A percentile compares a stretch with the other conserved stretches of the same genome.
These are phyloP conservation scores for Blastobotrys proliferans DNA, from an alignment of 1,139 yeast genomes.

Conservation along the genomic window DNA sequence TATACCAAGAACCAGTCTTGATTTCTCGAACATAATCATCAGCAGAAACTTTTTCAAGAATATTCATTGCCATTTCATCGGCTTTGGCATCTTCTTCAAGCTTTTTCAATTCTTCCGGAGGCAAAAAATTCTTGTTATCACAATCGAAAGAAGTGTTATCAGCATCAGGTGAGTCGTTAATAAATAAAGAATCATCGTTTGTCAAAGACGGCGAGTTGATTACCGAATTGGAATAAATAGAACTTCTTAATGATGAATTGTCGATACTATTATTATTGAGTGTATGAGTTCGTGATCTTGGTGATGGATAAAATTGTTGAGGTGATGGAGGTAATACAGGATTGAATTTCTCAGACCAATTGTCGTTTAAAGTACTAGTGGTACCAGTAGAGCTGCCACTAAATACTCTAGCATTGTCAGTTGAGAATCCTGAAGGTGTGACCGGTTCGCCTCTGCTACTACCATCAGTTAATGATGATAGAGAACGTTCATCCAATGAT, in stretches of 20 bases:
- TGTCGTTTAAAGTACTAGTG: background rate
- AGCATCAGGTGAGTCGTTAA: slow-evolving; percentile 6
- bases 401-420: slow-evolving; percentile 2
- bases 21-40: slow-evolving; percentile 28
- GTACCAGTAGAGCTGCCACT: background rate
- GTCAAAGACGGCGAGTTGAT: slow-evolving; percentile 1
- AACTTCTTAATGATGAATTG: slow-evolving; percentile 8
- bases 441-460: slow-evolving; percentile 15
- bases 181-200: slow-evolving; percentile 6
- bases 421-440: slow-evolving; percentile 12
- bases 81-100: slow-evolving; percentile 27
- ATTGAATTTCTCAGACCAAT: background rate
- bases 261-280: slow-evolving; percentile 2
- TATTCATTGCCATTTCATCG: slow-evolving; percentile 36
- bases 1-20: slow-evolving; percentile 27
- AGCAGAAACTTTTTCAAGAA: slow-evolving; percentile 31
- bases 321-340: background rate
- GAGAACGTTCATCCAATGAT: slow-evolving; percentile 5
- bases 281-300: slow-evolving; percentile 5
- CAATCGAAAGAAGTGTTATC: background rate
- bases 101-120: slow-evolving; percentile 5
- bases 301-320: slow-evolving; percentile 2
- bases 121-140: background rate
- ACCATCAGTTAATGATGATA: slow-evolving; percentile 12
- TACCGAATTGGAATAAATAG: slow-evolving; percentile 10